These are phyloP conservation scores for Anthostomella pinea DNA, from an alignment of 2,329 filamentous ascomycete species.

Conservation along the genomic window DNA sequence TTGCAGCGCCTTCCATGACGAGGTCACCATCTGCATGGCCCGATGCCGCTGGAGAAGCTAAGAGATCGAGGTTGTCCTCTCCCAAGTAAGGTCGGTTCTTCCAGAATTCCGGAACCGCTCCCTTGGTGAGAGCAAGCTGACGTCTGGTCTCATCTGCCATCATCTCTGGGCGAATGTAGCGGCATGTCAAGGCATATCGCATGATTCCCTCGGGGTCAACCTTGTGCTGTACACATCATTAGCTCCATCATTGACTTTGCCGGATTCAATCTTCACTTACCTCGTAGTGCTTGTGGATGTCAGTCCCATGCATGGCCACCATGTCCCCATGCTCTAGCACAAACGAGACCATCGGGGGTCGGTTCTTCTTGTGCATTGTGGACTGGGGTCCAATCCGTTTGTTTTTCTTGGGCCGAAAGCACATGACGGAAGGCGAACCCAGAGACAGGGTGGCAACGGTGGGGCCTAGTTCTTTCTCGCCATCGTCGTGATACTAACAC, in stretches of 20 bases:
- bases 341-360: slow-evolving; percentile 33
- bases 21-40: no score
- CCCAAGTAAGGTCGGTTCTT: slow-evolving; percentile 12
- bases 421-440: slow-evolving; percentile 57
- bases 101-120: slow-evolving; percentile 12
- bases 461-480: slow-evolving; percentile 59
- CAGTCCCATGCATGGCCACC: slow-evolving; percentile 59
- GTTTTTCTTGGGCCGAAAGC: slow-evolving; percentile 51
- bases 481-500: slow-evolving; percentile 61
- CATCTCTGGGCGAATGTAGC: slow-evolving; percentile 17
- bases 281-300: slow-evolving; percentile 59
- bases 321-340: slow-evolving; percentile 61
- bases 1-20: no score
- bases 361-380: slow-evolving; percentile 24
- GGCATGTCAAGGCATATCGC: slow-evolving; percentile 17
- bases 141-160: slow-evolving; percentile 10
- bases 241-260: neutral
- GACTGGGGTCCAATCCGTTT: slow-evolving; percentile 23
- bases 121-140: slow-evolving; percentile 9
- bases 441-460: slow-evolving; percentile 61
- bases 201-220: slow-evolving; percentile 9
- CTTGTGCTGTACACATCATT: slow-evolving; percentile 12
- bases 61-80: slow-evolving; percentile 6
- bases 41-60: no score
- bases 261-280: slow-evolving; percentile 28